phyloP scores from a whole-genome alignment of 2,329 filamentous ascomycete species.

The Ambrosiella xylebori region DNA sequence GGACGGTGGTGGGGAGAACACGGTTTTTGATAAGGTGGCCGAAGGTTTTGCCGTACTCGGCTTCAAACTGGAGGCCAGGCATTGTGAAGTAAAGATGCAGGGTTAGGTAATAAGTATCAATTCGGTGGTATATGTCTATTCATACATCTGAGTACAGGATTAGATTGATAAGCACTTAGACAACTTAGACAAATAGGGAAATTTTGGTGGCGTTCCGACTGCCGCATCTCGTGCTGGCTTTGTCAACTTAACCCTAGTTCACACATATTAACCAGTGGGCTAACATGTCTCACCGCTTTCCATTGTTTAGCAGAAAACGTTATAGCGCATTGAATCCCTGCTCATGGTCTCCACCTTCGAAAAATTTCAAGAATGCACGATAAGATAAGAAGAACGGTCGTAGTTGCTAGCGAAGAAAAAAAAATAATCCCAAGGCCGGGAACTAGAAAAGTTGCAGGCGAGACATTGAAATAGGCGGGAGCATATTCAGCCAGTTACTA shows the following conservation, averaged over 20 bases:
- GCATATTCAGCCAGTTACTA: no score
- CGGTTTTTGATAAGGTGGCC: background rate
- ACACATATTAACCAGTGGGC: no score
- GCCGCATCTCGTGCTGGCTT: no score
- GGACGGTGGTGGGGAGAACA: background rate
- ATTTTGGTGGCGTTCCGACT: no score
- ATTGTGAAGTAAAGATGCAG: background rate
- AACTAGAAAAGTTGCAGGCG: background rate
- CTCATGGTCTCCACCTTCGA: slow-evolving; percentile 9
- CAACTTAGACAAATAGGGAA: no score
- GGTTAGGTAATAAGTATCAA: no score
- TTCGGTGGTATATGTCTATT: no score
- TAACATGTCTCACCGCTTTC: background rate
- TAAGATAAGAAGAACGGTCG: background rate
- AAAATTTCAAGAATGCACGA: slow-evolving; percentile 9
- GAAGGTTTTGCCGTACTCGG: slow-evolving; percentile 7
- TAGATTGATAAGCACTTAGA: no score
- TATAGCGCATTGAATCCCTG: slow-evolving; percentile 5
- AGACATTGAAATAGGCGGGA: no score
- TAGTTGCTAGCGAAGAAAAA: slow-evolving; percentile 2
- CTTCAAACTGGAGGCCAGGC: slow-evolving; percentile 3
- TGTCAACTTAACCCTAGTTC: background rate
- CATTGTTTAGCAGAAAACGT: slow-evolving; percentile 7
- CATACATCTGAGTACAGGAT: no score
- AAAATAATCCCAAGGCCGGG: background rate